Evolutionary conservation across 78 protist genomes (phyloP).

Genomic region (Dictyostelium brefeldianum): DNA sequence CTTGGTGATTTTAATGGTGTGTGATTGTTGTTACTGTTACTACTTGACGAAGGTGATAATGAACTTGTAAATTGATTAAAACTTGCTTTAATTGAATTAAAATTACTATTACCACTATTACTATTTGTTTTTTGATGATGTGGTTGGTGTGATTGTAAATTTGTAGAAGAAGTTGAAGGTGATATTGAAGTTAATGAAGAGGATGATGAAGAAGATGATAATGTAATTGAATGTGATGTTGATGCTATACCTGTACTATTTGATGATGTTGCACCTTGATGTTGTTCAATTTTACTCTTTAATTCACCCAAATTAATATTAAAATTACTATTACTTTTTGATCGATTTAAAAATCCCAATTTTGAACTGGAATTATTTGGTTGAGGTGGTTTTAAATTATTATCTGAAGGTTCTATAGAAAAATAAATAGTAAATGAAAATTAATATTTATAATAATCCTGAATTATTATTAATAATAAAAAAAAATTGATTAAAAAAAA

Average conservation of each 20-base stretch:
- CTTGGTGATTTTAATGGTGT: neutral
- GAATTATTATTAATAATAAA: neutral
- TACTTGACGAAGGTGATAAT: neutral
- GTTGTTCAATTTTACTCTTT: neutral
- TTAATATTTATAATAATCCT: neutral
- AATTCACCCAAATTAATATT: neutral
- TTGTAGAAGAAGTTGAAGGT: neutral
- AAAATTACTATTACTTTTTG: slow-evolving; percentile 4
- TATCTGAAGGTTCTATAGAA: neutral
- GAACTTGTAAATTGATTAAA: neutral
- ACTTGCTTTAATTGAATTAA: slow-evolving; percentile 7
- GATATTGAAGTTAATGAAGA: neutral
- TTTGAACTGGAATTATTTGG: neutral
- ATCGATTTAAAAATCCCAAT: slow-evolving; percentile 3
- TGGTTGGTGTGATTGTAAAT: neutral
- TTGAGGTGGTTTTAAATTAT: slow-evolving; percentile 3
- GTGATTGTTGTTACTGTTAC: neutral
- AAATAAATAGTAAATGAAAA: neutral
- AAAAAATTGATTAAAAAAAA: neutral
- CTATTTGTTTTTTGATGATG: neutral
- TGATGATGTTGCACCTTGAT: neutral
- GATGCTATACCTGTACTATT: neutral
- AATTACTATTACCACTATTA: neutral
- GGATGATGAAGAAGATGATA: neutral
- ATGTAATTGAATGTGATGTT: neutral